Percentiles rank a stretch among this genome's conserved stretches.
These are phyloP conservation scores for Botrytis fragariae DNA, from an alignment of 2,329 filamentous ascomycete genomes.

Conservation along the genomic window DNA sequence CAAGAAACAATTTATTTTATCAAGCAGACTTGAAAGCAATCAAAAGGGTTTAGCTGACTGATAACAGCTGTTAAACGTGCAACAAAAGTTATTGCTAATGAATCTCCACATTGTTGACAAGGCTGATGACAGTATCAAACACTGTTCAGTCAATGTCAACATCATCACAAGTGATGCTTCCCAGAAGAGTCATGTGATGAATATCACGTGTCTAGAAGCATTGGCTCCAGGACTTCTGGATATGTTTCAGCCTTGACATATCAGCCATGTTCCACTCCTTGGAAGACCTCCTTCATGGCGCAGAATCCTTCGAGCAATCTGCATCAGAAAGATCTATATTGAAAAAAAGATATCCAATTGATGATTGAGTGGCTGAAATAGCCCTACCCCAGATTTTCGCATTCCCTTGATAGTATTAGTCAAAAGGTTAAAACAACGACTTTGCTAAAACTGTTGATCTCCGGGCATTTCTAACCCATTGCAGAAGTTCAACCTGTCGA, in stretches of 20 bases:
- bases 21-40: not conserved
- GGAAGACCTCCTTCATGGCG: not conserved
- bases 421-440: not conserved
- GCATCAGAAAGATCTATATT: too few species aligned
- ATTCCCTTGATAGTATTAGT: not conserved
- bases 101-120: accelerated
- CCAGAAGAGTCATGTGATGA: not conserved
- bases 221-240: not conserved
- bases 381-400: not conserved
- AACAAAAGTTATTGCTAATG: not conserved
- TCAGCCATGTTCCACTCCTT: not conserved
- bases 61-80: not conserved
- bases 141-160: not conserved
- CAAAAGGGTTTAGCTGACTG: not conserved
- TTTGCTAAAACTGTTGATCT: not conserved
- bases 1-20: not conserved
- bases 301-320: not conserved
- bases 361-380: not conserved
- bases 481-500: not conserved
- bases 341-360: not conserved
- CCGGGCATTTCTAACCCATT: not conserved
- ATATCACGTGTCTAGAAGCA: not conserved
- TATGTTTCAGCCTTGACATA: not conserved
- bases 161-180: not conserved
- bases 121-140: not conserved